Conservation (phyloP, 2,329 filamentous ascomycete species). For the Exophiala aquamarina region DNA sequence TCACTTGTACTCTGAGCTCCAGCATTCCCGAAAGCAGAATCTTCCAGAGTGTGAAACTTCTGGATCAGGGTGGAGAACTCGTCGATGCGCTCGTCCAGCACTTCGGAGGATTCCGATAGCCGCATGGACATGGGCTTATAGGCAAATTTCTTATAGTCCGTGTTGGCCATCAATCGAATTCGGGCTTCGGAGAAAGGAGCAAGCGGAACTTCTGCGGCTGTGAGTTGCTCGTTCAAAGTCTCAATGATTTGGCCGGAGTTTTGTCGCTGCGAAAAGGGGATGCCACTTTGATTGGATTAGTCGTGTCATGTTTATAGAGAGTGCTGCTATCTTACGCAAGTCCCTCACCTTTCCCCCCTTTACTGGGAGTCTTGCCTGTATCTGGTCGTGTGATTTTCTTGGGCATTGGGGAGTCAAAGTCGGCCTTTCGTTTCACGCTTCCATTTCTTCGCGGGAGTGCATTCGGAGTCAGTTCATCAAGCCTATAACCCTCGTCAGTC, state of each 20-base stretch:
- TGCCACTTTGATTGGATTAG: slow-evolving; percentile 40
- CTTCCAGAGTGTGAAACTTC: slow-evolving; percentile 72
- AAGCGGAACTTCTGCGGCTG: slow-evolving; percentile 66
- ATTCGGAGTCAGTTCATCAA: slow-evolving; percentile 46
- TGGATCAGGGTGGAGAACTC: slow-evolving; percentile 76
- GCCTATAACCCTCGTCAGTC: neutral
- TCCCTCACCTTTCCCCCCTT: slow-evolving; percentile 13
- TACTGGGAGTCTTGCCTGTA: slow-evolving; percentile 31
- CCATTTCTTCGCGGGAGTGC: slow-evolving; percentile 50
- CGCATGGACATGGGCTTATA: slow-evolving; percentile 97
- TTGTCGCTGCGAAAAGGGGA: slow-evolving; percentile 71
- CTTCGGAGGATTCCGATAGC: slow-evolving; percentile 84
- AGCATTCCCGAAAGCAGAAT: slow-evolving; percentile 82
- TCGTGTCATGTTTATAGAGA: too few relatives aligned
- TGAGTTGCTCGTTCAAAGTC: slow-evolving; percentile 74
- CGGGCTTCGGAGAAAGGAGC: slow-evolving; percentile 73
- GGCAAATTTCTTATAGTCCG: slow-evolving; percentile 83
- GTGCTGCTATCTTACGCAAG: slow-evolving; percentile 7
- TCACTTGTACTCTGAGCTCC: slow-evolving; percentile 81
- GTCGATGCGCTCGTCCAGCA: slow-evolving; percentile 92
- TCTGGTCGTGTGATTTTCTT: slow-evolving; percentile 45
- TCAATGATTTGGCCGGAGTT: slow-evolving; percentile 83
- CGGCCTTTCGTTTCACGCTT: slow-evolving; percentile 54
- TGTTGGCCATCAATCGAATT: slow-evolving; percentile 80
- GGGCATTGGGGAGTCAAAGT: slow-evolving; percentile 47